Base-by-base conservation (phyloP, 2,329 filamentous ascomycete genomes). In the Fusarium buxicola region DNA sequence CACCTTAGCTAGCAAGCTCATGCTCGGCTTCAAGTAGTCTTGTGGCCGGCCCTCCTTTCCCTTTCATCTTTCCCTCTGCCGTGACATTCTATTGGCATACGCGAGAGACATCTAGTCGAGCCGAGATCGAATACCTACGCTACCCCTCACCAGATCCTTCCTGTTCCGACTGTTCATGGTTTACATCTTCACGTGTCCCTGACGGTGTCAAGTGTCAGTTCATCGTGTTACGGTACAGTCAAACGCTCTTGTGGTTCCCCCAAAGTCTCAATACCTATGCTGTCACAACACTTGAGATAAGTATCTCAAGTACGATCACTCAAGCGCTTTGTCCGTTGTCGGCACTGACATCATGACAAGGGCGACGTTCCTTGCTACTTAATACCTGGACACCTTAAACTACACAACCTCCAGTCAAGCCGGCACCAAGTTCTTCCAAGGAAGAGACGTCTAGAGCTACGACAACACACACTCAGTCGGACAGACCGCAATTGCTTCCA, bases 21-120 rank as follows among this genome's bases (percentile, higher is more conserved):
- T 57, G 30, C 40, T 16, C 27, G 30, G 36, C 51, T 64, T 58
- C 46, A 58, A 58, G 46, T 61, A 57, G 60, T 46, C 57, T 62
- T 58, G 55, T 32, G 49, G 27, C 31, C 16, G 46, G 30, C 16
- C 27, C 18, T 43, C 35, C 36, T 30, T 12, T 31, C 8, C 35
- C 28, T 24, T 43, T 30, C 11, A 7, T 44, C 30, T 34, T 16
- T 11, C 25, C 12, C 4, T 21, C 18, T 40, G 9, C 15, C 7
- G n/a, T n/a, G n/a, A n/a, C n/a, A n/a, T n/a, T 27, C 25, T 11
- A 34, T 43, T 45, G 28, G 45, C 39, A 35, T 24, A 16, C 45
- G 35, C 57, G 21, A 24, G 25, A 18, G 28, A 24, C 40, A 32
- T 54, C 38, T 61, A 30, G 41, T 61, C 40, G 51, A 30, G 41